Evolutionary conservation across 495 filamentous ascomycete species (phyloP).

Genomic region (Tuber calosporum): DNA sequence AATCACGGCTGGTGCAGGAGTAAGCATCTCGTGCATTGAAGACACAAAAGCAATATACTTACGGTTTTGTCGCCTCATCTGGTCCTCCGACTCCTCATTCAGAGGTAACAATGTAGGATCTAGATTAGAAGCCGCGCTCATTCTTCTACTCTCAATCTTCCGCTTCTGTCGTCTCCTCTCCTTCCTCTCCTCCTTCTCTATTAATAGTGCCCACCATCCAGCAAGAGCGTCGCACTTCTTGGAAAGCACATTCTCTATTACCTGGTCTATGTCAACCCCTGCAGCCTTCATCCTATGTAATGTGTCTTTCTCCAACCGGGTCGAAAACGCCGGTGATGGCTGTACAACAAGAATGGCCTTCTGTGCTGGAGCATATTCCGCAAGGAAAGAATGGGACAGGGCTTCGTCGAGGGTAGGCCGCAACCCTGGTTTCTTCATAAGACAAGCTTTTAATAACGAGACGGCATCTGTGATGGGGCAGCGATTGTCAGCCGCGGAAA

Average conservation of each 20-base stretch:
- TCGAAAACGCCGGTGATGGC: constrained; percentile 77
- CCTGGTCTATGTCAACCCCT: constrained; percentile 85
- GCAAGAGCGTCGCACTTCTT: constrained; percentile 82
- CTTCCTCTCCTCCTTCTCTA: constrained; percentile 94
- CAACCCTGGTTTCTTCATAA: constrained; percentile 81
- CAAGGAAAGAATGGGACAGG: constrained; percentile 77
- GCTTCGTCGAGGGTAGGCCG: constrained; percentile 83
- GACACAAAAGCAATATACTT: constrained; percentile 35
- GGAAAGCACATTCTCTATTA: constrained; percentile 87
- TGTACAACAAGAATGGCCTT: constrained; percentile 81
- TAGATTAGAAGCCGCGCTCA: constrained; percentile 41
- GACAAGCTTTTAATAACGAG: constrained; percentile 62
- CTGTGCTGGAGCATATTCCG: constrained; percentile 81
- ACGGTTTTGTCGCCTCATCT: constrained; percentile 34
- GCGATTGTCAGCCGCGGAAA: constrained; percentile 12
- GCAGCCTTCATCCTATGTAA: constrained; percentile 90
- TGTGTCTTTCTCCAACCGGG: constrained; percentile 80
- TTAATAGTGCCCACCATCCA: constrained; percentile 91
- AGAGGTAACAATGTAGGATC: constrained; percentile 39
- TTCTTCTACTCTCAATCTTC: constrained; percentile 56
- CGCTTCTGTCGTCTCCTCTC: constrained; percentile 74
- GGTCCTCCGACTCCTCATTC: constrained; percentile 38
- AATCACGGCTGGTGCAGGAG: constrained; percentile 35
- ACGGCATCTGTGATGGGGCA: constrained; percentile 54
- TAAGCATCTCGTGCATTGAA: constrained; percentile 17